Evolutionary conservation across 2,329 filamentous ascomycete species (phyloP), one percentile per base, ranked within the genome.

Genomic region (Pseudogymnoascus sp.): DNA sequence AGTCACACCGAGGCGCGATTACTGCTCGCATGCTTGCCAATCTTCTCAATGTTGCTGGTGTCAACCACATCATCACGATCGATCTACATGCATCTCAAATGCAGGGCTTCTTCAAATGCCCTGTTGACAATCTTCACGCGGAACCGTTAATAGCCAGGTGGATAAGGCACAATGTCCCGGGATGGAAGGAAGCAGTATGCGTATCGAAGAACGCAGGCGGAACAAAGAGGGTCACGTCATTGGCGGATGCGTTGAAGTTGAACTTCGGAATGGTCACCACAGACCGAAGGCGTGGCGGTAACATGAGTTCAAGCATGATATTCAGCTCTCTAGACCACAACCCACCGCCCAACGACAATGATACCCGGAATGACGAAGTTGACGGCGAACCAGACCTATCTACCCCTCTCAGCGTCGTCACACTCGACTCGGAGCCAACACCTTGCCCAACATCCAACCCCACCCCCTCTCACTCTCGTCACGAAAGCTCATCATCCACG

Each of bases 91-190:
- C 90, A 62, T 92, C 90, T n/a, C 95, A 97, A 79, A 97, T 97
- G 91, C 95, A 99, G 78, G 95, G 95, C 64, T 99, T 99, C 79
- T 99, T 99, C 83, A 90, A 90, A 73, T 96, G 93, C 70, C 95
- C 95, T 0, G 93, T 99, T 65, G 95, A 99, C 77, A 97, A 99
- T 73, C 86, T 99, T 62, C 91, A 96, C 71, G 95, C 95, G 61
- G 95, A 99, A 75, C 93, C 95, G 14, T 83, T 97, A 67, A 91
- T 99, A 71, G 92, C 93, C 62, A 89, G 91, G 70, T 99, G 95
- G 95, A 96, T 99, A 71, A 88, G 89, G 66, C 86, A 88, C 75
- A 95, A 97, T 73, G 88, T 99, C 40, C 81, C 85, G 12, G 86
- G 89, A 68, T 99, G 95, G 95, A 86, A 82, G 66, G 88, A 97